Base-by-base conservation (phyloP, 169 alveolate species). In the Plasmodium billcollinsi region DNA sequence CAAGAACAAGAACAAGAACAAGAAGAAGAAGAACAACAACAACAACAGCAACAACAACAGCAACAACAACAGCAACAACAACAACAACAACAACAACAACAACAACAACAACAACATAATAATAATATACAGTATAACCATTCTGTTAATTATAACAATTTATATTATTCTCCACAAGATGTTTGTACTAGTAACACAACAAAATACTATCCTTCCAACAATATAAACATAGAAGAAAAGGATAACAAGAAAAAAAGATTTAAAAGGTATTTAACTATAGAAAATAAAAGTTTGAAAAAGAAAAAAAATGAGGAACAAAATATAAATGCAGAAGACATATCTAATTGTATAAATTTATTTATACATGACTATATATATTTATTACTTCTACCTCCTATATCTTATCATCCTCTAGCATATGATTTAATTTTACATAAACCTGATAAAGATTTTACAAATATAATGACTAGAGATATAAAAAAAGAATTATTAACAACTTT, bases 381-480 rank as follows among this genome's bases (percentile, higher is more conserved):
- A 56, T 50, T 78, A 26, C 58, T 78, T 15, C 45, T 78, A 15
- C 90, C 90, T 8, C 90, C 90, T 1, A 2, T 78, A 59, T 56
- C 26, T 67, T 67, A 70, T 65, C 76, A 78, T 61, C 90, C 90
- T 7, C 14, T 78, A 47, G 90, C 90, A 43, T 47, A 66, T 63
- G 90, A 78, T 33, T 15, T 78, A 47, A 39, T 56, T 0, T 52
- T 78, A 24, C 80, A 78, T 58, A 78, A 67, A 33, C 90, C 90
- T n/a, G 80, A 67, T 52, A 65, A 29, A 47, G 90, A 78, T 43
- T 78, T 78, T 15, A 78, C 90, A 50, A 78, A 78, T 15, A 56
- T 67, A 1, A 78, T 78, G 80, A 78, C 90, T 11, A 78, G 90
- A 45, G 78, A 78, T 54, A 78, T 78, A 78, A 78, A 67, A 70